Conservation (phyloP, 2,329 filamentous ascomycete genomes). For the Dissoconium aciculare region DNA sequence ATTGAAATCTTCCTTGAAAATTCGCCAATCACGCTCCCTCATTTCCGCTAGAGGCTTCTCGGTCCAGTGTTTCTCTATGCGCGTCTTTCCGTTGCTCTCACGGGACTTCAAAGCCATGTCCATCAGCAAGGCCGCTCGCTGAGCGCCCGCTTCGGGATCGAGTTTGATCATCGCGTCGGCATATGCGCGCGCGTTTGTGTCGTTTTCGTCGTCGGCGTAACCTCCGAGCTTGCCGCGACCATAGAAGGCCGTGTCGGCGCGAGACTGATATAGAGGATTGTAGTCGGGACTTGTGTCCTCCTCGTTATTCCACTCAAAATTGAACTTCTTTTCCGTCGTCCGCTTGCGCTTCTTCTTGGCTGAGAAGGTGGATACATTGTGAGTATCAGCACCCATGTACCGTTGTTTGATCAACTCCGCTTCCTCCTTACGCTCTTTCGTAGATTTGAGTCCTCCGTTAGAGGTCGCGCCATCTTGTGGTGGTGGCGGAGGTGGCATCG, state of each 20-base stretch:
- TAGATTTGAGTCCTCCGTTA: constrained; percentile 22
- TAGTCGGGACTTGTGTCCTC: constrained; percentile 81
- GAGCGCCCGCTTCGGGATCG: constrained; percentile 60
- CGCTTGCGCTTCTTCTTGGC: constrained; percentile 90
- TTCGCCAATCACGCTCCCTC: constrained; percentile 96
- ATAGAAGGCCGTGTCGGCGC: constrained; percentile 53
- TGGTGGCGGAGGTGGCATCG: constrained; percentile 35
- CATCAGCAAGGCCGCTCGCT: constrained; percentile 64
- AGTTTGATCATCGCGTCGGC: constrained; percentile 57
- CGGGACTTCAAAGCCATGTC: constrained; percentile 70
- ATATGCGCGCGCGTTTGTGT: constrained; percentile 37
- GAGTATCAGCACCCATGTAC: constrained; percentile 78
- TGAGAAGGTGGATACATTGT: constrained; percentile 75
- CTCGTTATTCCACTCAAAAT: constrained; percentile 92
- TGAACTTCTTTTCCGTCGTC: constrained; percentile 93
- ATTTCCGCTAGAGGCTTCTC: constrained; percentile 86
- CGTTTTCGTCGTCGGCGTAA: constrained; percentile 44
- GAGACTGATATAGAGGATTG: constrained; percentile 63
- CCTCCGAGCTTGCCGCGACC: constrained; percentile 53
- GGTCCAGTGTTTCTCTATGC: constrained; percentile 85
- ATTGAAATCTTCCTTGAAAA: constrained; percentile 98
- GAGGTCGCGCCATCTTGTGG: constrained; percentile 28
- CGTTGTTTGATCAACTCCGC: constrained; percentile 59
- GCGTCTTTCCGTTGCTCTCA: constrained; percentile 56
- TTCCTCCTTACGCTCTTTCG: constrained; percentile 41